Evolutionary conservation across 1,139 yeast genomes (phyloP), one percentile per base, ranked within the genome.

Genomic region (Suhomyces bokatorum): DNA sequence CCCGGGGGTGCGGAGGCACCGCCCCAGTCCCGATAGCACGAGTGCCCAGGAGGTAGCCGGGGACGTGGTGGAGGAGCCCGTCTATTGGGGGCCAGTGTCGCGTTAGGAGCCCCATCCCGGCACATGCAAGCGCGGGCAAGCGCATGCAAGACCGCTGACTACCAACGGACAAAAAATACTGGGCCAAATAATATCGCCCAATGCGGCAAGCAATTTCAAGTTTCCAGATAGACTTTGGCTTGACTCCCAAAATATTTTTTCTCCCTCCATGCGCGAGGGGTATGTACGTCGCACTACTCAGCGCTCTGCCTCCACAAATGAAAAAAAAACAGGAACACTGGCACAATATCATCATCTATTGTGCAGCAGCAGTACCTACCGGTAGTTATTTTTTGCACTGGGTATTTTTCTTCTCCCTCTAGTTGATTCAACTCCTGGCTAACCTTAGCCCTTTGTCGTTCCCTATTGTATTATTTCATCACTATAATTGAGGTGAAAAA

Each of bases 181-280:
- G 5, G 5, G 28, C 8, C 27, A 35, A 22, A 38, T 29, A 34
- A 35, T 38, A 31, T 26, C 27, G 17, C 47, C 42, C 32, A 40
- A 37, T 31, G 20, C 28, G 44, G 47, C 32, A 27, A 30, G 20
- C 36, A 45, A 45, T 45, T 45, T 42, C 45, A 45, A 35, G 45
- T 39, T 35, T 39, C 20, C 11, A 37, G 42, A 34, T 38, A 26
- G 29, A 35, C 32, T 37, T 31, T 22, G 17, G 27, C 31, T 33
- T 20, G 32, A 35, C 32, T 27, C 30, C 27, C 28, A 3, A 31
- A n/a, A n/a, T n/a, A 16, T 27, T 28, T 40, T 35, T 40, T 40
- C 13, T 14, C 31, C 22, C 9, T 20, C 24, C 28, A 10, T 26
- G 29, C 29, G 35, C 30, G 39, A 24, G 38, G 36, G 36, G 36